phyloP scores from a whole-genome alignment of 768 basidiomycete species.

The Baorangia bicolor region DNA sequence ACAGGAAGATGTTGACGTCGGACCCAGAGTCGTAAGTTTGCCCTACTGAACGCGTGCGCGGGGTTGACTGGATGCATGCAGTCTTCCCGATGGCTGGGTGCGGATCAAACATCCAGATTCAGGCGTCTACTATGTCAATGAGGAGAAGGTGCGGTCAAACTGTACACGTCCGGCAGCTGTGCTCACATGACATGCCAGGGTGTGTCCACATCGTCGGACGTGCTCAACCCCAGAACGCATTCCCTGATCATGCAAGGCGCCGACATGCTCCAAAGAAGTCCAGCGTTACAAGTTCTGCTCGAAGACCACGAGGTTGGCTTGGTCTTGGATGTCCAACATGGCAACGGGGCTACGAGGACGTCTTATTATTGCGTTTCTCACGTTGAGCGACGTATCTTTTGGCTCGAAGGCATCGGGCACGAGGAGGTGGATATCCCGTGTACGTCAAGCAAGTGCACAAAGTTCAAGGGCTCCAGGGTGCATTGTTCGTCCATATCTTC shows the following conservation, averaged over 20 bases:
- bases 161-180: not conserved
- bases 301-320: slow-evolving; percentile 13
- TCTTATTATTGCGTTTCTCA: slow-evolving; percentile 32
- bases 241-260: slow-evolving; percentile 14
- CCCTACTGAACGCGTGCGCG: not conserved
- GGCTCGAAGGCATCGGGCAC: slow-evolving; percentile 26
- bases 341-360: not conserved
- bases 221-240: slow-evolving; percentile 2
- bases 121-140: slow-evolving; percentile 32
- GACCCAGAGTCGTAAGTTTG: slow-evolving; percentile 11
- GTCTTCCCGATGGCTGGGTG: slow-evolving; percentile 28
- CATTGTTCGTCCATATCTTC: slow-evolving; percentile 23
- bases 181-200: slow-evolving; percentile 2
- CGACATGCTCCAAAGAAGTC: slow-evolving; percentile 2
- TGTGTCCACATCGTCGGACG: slow-evolving; percentile 13
- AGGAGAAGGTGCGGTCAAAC: slow-evolving; percentile 29
- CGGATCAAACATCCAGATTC: slow-evolving; percentile 32
- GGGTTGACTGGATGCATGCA: slow-evolving; percentile 4
- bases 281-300: slow-evolving; percentile 2
- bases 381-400: slow-evolving; percentile 28
- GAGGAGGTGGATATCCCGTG: slow-evolving; percentile 21
- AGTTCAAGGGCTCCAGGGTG: slow-evolving; percentile 4
- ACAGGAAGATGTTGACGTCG: not conserved
- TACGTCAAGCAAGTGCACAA: slow-evolving; percentile 19
- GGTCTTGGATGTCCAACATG: slow-evolving; percentile 16